Conservation (phyloP, 805 yeast genomes). For the Brettanomyces custersianus region DNA sequence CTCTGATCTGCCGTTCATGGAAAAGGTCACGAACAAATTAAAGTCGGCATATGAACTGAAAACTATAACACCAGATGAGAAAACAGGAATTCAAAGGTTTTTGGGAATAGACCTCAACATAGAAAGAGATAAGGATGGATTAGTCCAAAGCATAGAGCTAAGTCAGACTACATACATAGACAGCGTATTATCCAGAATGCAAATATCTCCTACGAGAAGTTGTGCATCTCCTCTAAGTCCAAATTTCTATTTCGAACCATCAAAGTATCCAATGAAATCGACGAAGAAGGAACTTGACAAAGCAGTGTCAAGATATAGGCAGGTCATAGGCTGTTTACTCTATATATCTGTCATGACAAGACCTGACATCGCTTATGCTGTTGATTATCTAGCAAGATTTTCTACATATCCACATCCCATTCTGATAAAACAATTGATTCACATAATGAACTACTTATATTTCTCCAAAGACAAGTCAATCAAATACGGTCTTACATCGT, state of each 20-base stretch:
- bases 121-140: not conserved
- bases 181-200: no score
- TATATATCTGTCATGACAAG: not conserved
- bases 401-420: not conserved
- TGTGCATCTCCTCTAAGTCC: not conserved
- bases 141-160: not conserved
- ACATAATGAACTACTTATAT: not conserved
- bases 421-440: not conserved
- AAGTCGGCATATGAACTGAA: not conserved
- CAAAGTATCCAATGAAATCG: not conserved
- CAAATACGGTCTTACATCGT: not conserved
- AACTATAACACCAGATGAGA: not conserved
- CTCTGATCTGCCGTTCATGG: not conserved
- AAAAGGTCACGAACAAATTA: not conserved
- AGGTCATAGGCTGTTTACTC: not conserved
- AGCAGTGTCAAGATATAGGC: not conserved
- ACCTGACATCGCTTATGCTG: no score
- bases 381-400: no score
- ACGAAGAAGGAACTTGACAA: not conserved
- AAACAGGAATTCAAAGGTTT: not conserved
- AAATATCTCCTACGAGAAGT: not conserved
- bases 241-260: not conserved
- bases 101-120: not conserved
- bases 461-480: not conserved
- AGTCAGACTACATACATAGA: not conserved